Percentiles rank a stretch among this genome's conserved stretches.
Evolutionary conservation across 495 filamentous ascomycete genomes (phyloP).

Genomic region (Cryomyces antarcticus): DNA sequence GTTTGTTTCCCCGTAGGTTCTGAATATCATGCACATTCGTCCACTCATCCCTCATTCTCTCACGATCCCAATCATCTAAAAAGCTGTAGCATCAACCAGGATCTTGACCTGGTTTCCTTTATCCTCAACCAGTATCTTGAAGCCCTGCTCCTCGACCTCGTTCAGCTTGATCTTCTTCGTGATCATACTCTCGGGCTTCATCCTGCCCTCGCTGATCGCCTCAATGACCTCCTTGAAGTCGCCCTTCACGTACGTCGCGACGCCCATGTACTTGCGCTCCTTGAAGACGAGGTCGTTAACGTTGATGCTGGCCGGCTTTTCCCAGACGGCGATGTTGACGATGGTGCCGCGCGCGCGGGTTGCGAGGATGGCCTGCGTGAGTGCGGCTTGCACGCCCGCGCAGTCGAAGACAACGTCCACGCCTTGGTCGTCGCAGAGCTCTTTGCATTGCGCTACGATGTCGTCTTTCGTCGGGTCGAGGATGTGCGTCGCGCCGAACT

Average conservation of each 20-base stretch:
- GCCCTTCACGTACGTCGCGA: conserved; percentile 31
- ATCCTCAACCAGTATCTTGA: conserved; percentile 32
- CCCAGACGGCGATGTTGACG: conserved; percentile 44
- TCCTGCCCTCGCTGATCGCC: conserved; percentile 28
- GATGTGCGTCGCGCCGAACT: conserved; percentile 33
- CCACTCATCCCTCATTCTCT: too few relatives aligned
- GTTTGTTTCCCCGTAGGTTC: too few relatives aligned
- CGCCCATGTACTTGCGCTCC: conserved; percentile 34
- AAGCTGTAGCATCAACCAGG: conserved; percentile 18
- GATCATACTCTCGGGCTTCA: conserved; percentile 38
- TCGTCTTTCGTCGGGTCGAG: conserved; percentile 34
- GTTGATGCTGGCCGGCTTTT: conserved; percentile 25
- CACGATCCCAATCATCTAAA: neutral
- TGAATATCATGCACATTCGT: too few relatives aligned
- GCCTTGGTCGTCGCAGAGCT: conserved; percentile 28
- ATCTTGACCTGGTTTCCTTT: conserved; percentile 39
- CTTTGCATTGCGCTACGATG: conserved; percentile 23
- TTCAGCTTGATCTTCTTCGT: conserved; percentile 31
- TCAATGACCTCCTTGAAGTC: conserved; percentile 35
- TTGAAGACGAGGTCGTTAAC: conserved; percentile 34
- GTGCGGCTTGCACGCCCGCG: conserved; percentile 31
- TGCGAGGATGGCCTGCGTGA: conserved; percentile 29
- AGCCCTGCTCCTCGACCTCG: conserved; percentile 35
- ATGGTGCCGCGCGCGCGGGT: conserved; percentile 32
- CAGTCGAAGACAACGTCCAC: conserved; percentile 36